These are phyloP conservation scores for Penicillium concentricum DNA, from an alignment of 2,329 filamentous ascomycete species.

Conservation along the genomic window DNA sequence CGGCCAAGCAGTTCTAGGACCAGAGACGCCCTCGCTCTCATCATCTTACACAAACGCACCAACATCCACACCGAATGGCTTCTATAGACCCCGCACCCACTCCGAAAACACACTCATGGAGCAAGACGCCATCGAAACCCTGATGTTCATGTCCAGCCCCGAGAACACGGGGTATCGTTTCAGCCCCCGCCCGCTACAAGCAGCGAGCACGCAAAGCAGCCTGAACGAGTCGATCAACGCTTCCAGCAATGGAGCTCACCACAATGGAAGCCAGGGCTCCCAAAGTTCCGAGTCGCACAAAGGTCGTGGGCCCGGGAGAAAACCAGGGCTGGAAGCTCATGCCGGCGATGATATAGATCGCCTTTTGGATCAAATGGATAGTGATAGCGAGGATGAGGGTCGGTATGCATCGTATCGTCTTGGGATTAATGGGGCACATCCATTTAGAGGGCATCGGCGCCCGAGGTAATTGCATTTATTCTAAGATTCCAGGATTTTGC, in stretches of 20 bases:
- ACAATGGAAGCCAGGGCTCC: conserved; percentile 16
- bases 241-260: conserved; percentile 4
- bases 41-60: conserved; percentile 19
- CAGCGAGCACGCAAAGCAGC: conserved; percentile 23
- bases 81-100: conserved; percentile 34
- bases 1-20: conserved; percentile 23
- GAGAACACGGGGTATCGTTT: conserved; percentile 47
- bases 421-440: conserved; percentile 4
- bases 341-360: conserved; percentile 43
- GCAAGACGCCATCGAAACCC: conserved; percentile 51
- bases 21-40: conserved; percentile 34
- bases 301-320: conserved; percentile 6
- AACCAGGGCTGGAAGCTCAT: conserved; percentile 29
- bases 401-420: conserved; percentile 18
- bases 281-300: conserved; percentile 17
- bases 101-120: conserved; percentile 49
- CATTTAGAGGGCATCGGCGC: conserved; percentile 6
- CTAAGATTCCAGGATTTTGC: neutral
- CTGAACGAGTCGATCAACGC: conserved; percentile 26
- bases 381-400: conserved; percentile 37
- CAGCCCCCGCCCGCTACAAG: conserved; percentile 31
- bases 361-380: conserved; percentile 43
- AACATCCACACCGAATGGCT: conserved; percentile 24
- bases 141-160: conserved; percentile 53
- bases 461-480: conserved; percentile 8